Evolutionary conservation across 106 monocot species (phyloP), one percentile per base, ranked within the genome.

Genomic region (Allium fistulosum): DNA sequence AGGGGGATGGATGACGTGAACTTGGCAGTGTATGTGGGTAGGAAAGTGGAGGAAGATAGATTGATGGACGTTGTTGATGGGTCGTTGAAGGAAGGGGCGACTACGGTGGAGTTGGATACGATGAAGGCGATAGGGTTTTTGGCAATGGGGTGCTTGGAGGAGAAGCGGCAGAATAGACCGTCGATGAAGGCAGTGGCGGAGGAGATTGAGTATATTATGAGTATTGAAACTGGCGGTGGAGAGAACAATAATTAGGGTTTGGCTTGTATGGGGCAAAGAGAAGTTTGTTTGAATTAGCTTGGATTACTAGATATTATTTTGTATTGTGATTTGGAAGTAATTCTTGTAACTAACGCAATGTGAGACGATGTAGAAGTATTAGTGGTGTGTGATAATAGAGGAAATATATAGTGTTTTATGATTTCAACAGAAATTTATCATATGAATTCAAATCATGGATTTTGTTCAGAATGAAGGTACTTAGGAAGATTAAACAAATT

Each of bases 131-230:
- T 88, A 26, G 84, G 80, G 46, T 88, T 88, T 73, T 65, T 84
- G 6, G 84, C 84, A 0, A 61, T 84, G 63, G 81, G 84, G 2
- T 88, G 88, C 70, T 64, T 84, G n/a, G 88, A 84, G 70, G 84
- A 88, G 76, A 69, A 58, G 56, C 15, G 88, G 53, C 88, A 88
- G 70, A 78, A 84, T 62, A 50, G 84, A 46, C 87, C 87, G n/a
- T 78, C 79, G 7, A 84, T 81, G 84, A 88, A 88, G 76, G 88
- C 84, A 71, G 78, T 88, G 11, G 16, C 71, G 0, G 83, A 87
- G 69, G 87, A 87, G 69, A 83, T 87, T 17, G 83, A 80, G 67
- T 80, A 83, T 46, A 83, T 87, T 14, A 87, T 87, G 52, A 80
- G 62, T 65, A 72, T 87, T 10, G 69, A 69, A 27, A 65, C 52